phyloP scores from a whole-genome alignment of 169 alveolate species.

The Prorocentrum cordatum region DNA sequence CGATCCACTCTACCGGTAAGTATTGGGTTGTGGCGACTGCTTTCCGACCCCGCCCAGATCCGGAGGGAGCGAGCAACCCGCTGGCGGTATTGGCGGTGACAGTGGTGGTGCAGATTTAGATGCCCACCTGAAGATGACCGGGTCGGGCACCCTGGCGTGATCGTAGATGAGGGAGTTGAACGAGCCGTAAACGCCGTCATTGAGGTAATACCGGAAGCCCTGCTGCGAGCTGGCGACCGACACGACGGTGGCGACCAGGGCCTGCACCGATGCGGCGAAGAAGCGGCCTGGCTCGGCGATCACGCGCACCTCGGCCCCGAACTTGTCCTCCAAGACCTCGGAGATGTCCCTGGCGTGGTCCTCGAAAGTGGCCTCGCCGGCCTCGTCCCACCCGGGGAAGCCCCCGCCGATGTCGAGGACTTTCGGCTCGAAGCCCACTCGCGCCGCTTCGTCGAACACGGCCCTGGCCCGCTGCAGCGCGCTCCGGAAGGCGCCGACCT shows the following conservation, averaged over 20 bases:
- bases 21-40: no score
- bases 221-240: not conserved
- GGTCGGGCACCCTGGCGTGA: constrained; percentile 3
- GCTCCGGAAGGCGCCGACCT: constrained; percentile 17
- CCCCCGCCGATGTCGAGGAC: constrained; percentile 63
- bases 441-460: constrained; percentile 12
- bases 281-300: constrained; percentile 38
- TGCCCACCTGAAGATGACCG: no score
- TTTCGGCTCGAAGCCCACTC: not conserved
- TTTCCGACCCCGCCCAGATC: no score
- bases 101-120: no score
- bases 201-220: not conserved
- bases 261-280: not conserved
- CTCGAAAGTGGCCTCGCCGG: not conserved
- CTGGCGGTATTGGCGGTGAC: no score
- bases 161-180: constrained; percentile 65
- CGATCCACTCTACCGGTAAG: no score
- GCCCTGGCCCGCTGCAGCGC: constrained; percentile 28
- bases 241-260: constrained; percentile 9
- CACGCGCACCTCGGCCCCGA: not conserved
- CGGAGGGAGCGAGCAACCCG: no score
- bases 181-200: constrained; percentile 59
- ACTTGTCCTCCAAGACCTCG: not conserved
- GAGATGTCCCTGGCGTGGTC: constrained; percentile 13
- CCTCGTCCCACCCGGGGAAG: not conserved